Base-by-base conservation (phyloP, 805 yeast genomes). In the Kurtzmaniella fragi region DNA sequence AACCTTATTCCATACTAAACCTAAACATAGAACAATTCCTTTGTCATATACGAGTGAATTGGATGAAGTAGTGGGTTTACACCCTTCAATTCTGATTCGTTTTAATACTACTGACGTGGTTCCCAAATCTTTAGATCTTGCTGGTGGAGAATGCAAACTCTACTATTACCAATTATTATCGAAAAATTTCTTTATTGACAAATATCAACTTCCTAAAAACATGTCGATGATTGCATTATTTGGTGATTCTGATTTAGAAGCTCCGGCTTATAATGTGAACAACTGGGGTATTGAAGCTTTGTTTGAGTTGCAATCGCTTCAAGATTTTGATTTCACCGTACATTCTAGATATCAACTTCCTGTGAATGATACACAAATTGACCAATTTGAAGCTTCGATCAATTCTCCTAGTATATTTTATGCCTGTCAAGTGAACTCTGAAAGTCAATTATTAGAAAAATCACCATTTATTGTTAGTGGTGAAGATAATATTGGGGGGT, bases 281-380 rank as follows among this genome's bases (percentile, higher is more conserved):
- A 55, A 55, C 36, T 68, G 73, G 73, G 74, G 74, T 0, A 61
- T 53, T 41, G 72, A 68, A 41, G 43, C 62, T 3, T 46, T 69
- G 27, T 40, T 66, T 33, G 64, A 61, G 40, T 45, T 57, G 31
- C 45, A 47, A 16, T 39, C 44, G 16, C 16, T 14, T 3, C 17
- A 36, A 5, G 44, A 40, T 12, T 42, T 62, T 4, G 55, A 52
- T 14, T 42, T 67, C 23, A 61, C 61, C 6, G 42, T 69, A 6
- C 73, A 69, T 43, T 58, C 72, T 6, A 49, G 74, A 28, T 69
- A 69, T 44, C 71, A 65, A 47, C 41, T 43, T n/a, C 71, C 71
- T 3, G 29, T n/a, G 7, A 40, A 41, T 17, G 37, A 36, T 6
- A 34, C 42, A 0, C 38, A 37, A n/a, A 32, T 39, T 5, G 46